Conservation (phyloP, 495 filamentous ascomycete genomes). For the Umbilicaria muhlenbergii region DNA sequence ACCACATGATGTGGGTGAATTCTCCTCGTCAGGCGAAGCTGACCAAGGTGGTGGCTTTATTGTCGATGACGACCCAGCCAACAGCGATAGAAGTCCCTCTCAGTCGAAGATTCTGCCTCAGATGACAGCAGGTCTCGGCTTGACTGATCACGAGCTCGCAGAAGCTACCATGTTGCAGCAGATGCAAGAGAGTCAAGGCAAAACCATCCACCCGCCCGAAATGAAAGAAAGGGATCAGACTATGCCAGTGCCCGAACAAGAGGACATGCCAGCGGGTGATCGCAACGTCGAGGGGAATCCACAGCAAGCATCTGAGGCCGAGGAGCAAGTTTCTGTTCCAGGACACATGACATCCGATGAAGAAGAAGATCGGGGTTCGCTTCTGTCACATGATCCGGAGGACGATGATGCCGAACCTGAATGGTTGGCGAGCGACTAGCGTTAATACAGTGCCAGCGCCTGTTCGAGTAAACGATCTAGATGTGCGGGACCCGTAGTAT, state of each 20-base stretch:
- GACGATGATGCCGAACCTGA: constrained; percentile 55
- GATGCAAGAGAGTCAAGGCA: not conserved
- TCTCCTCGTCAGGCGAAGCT: not conserved
- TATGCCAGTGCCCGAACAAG: no score
- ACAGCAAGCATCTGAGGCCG: not conserved
- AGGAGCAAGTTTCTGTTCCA: no score
- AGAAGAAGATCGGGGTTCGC: constrained; percentile 26
- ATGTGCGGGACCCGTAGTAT: no score
- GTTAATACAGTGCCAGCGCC: no score
- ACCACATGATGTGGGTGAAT: not conserved
- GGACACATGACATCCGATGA: constrained; percentile 7
- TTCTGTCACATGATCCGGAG: constrained; percentile 47
- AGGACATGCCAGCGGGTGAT: no score
- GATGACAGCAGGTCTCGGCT: constrained; percentile 5
- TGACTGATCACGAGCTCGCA: constrained; percentile 12
- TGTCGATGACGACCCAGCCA: constrained; percentile 8
- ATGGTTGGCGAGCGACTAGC: constrained; percentile 25
- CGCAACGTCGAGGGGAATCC: not conserved
- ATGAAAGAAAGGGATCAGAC: constrained; percentile 24
- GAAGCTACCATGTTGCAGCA: constrained; percentile 5
- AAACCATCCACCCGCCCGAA: not conserved
- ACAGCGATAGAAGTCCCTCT: not conserved
- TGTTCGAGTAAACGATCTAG: no score
- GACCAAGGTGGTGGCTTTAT: constrained; percentile 17
- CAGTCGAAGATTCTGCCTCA: no score